These are phyloP conservation scores for Trichoderma sp. DNA, from an alignment of 2,329 filamentous ascomycete genomes.

Conservation along the genomic window DNA sequence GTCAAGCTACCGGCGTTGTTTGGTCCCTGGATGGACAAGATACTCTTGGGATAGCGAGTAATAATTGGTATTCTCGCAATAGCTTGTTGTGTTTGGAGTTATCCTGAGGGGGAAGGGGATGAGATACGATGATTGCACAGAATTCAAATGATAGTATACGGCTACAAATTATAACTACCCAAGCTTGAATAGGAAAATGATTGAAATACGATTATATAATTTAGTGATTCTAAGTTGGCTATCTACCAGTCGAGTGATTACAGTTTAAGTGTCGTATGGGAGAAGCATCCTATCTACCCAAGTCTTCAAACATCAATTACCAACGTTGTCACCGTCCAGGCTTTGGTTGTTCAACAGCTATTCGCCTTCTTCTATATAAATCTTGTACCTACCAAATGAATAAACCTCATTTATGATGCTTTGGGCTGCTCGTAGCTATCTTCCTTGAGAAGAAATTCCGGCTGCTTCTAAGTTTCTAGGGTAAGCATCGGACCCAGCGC, in stretches of 20 bases:
- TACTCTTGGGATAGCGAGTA: neutral
- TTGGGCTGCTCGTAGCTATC: no score
- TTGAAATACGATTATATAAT: neutral
- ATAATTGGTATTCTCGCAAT: no score
- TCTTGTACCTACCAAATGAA: neutral
- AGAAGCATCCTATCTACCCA: neutral
- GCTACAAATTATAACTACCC: neutral
- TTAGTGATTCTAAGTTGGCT: neutral
- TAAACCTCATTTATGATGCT: neutral
- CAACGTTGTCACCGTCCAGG: neutral
- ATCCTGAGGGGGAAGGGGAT: neutral
- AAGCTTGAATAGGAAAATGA: neutral
- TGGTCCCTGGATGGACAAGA: neutral
- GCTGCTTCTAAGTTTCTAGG: slow-evolving; percentile 2
- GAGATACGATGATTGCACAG: neutral
- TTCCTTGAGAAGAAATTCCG: neutral
- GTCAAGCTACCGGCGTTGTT: neutral
- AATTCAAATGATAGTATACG: neutral
- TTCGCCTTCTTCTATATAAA: neutral
- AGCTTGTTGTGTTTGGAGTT: neutral
- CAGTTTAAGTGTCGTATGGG: neutral
- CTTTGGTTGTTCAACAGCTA: no score
- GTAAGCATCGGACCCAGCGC: neutral
- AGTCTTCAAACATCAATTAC: neutral
- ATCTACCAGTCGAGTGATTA: neutral